Conservation (phyloP, 805 yeast genomes). For the Blastobotrys americana region DNA sequence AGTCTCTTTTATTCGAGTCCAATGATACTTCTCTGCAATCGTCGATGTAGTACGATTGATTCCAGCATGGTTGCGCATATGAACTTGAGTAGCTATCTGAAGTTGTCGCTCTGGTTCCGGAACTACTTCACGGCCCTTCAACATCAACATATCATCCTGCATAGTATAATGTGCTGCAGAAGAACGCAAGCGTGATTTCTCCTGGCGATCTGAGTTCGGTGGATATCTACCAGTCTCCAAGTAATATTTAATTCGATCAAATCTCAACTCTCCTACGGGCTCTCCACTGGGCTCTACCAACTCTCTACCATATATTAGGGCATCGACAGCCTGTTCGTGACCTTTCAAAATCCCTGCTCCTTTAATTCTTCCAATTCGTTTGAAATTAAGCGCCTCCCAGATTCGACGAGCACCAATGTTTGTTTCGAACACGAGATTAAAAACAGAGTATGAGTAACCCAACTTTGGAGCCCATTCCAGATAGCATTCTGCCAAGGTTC, state of each 20-base stretch:
- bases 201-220: conserved; percentile 69
- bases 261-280: conserved; percentile 39
- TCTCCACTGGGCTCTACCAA: conserved; percentile 51
- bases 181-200: conserved; percentile 79
- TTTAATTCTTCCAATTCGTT: conserved; percentile 68
- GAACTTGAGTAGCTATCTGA: conserved; percentile 65
- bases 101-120: conserved; percentile 67
- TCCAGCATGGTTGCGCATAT: conserved; percentile 69
- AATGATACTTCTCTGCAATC: conserved; percentile 75
- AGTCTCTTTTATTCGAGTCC: conserved; percentile 86
- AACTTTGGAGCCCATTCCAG: conserved; percentile 86
- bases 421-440: conserved; percentile 82
- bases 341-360: conserved; percentile 88
- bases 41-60: conserved; percentile 78
- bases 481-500: conserved; percentile 74
- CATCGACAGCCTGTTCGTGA: conserved; percentile 77
- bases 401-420: conserved; percentile 76
- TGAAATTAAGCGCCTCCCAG: conserved; percentile 69
- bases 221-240: conserved; percentile 84
- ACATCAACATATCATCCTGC: conserved; percentile 61
- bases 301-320: conserved; percentile 77
- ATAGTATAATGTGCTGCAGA: conserved; percentile 69
- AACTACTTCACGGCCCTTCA: conserved; percentile 79
- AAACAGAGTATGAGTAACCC: conserved; percentile 77
- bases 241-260: conserved; percentile 71